A percentile compares a stretch with the other conserved stretches of the same genome.
Conservation (phyloP, 768 basidiomycete species). For the Lactarius psammicola region DNA sequence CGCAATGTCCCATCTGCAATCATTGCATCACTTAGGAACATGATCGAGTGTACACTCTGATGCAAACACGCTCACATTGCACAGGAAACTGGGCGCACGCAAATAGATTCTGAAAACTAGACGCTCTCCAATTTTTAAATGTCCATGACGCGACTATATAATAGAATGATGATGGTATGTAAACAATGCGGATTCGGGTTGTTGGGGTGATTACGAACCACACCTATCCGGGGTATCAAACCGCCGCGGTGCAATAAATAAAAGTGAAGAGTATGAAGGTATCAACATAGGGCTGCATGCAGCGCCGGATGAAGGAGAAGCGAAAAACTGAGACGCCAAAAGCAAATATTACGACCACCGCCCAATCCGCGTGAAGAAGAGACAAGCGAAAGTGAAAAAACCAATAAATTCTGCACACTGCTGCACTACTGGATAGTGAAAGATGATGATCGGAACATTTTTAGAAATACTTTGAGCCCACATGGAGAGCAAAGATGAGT, state of each 20-base stretch:
- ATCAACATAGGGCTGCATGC: background rate
- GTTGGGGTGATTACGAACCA: conserved; percentile 1
- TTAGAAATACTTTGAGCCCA: conserved; percentile 10
- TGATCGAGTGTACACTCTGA: background rate
- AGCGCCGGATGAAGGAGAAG: background rate
- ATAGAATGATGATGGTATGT: background rate
- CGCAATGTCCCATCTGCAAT: background rate
- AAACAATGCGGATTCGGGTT: background rate
- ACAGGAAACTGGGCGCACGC: background rate
- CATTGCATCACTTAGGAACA: no score
- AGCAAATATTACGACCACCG: background rate
- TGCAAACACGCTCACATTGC: background rate
- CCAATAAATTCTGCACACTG: background rate
- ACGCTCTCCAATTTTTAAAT: background rate
- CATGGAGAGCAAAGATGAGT: conserved; percentile 2
- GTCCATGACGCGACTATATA: background rate
- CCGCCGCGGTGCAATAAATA: background rate
- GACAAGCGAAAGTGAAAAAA: background rate
- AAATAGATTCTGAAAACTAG: background rate
- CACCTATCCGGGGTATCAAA: conserved; percentile 5
- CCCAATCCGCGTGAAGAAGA: background rate
- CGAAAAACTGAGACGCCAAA: background rate
- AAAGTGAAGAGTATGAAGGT: background rate
- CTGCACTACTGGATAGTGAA: background rate
- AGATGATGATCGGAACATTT: conserved; percentile 5